Base-by-base conservation (phyloP, 2,329 filamentous ascomycete genomes). In the Fusarium nelsonii region DNA sequence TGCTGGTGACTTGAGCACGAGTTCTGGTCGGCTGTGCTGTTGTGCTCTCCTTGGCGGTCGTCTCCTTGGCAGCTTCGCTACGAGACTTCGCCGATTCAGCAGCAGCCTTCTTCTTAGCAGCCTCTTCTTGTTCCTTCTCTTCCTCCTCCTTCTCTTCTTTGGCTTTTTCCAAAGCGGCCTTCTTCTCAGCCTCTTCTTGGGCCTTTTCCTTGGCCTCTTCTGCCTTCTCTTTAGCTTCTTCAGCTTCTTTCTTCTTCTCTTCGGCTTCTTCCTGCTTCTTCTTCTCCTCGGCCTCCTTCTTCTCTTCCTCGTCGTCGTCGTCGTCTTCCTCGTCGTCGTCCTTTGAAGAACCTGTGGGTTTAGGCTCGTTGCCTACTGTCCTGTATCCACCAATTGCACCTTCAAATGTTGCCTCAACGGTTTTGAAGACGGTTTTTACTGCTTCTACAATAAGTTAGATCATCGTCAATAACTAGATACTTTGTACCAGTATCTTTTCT, bases 371-470 rank as follows among this genome's bases (percentile, higher is more conserved):
- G 11, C 62, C 73, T 11, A 81, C 49, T 8, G 82, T 84, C 34
- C 77, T 77, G 57, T 81, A 84, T 28, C 82, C 82, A 51, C 81
- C 82, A 57, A 84, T 75, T 8, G 76, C 73, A n/a, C 81, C 82
- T 36, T 77, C 75, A 37, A 84, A 84, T 6, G 78, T 81, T 14
- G 79, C 73, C 8, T 74, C 68, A 74, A 82, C 63, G 37, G 83
- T 84, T 50, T 79, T 78, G 70, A 81, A 84, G 20, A 84, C 77
- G 18, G 80, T 82, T 15, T 72, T 73, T 34, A 78, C 70, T 41
- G 81, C 73, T 18, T 78, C 80, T 69, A 15, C 8, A 41, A 23
- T 20, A 7, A n/a, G 28, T 72, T 51, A 72, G 67, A 43, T 18
- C 37, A 40, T 23, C 20, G 20, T n/a, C 11, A 14, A n/a, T 6